Conservation (phyloP, 2,329 filamentous ascomycete species). For the Fusarium chlamydosporum region DNA sequence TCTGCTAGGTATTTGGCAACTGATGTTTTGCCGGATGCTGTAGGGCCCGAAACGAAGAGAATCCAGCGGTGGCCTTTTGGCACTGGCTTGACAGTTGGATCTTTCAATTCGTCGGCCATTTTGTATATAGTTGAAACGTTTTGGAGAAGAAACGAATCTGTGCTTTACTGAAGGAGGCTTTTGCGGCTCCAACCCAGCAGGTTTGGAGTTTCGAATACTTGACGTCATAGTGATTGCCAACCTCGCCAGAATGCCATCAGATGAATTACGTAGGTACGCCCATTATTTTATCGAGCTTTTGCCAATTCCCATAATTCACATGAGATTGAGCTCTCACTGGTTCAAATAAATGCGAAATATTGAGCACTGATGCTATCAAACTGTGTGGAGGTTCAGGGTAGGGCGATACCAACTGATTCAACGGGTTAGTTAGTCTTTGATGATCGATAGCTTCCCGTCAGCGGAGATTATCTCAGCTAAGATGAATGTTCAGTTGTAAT, state of each 20-base stretch:
- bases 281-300: neutral
- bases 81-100: neutral
- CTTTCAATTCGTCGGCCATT: neutral
- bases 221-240: constrained; percentile 26
- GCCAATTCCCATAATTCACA: neutral
- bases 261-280: neutral
- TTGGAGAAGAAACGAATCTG: too few relatives aligned
- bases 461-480: neutral
- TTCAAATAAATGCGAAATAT: neutral
- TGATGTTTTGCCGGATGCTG: constrained; percentile 35
- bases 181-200: fast-evolving
- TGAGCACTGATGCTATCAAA: neutral
- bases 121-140: neutral
- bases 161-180: neutral
- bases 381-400: neutral
- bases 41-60: constrained; percentile 35
- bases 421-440: neutral
- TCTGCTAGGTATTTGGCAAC: constrained; percentile 29
- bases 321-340: neutral
- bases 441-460: neutral
- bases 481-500: neutral
- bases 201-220: neutral
- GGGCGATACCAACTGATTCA: neutral
- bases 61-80: constrained; percentile 36
- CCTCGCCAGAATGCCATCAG: neutral